Evolutionary conservation across 2,329 filamentous ascomycete genomes (phyloP).

Genomic region (Colletotrichum nymphaeae): DNA sequence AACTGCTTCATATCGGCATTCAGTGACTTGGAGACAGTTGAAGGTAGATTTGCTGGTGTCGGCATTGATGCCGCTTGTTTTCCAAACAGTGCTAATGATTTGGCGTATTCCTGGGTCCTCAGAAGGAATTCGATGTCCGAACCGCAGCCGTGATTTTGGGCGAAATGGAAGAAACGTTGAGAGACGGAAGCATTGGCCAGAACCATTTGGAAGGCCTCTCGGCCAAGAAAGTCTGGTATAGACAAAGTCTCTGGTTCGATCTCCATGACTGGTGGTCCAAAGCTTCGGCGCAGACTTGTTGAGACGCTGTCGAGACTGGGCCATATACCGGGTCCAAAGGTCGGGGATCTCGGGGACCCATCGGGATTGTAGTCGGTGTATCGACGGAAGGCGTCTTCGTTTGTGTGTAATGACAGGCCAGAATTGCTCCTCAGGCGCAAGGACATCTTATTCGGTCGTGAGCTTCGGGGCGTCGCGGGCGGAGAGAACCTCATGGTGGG

Average conservation of each 20-base stretch:
- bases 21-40: conserved; percentile 52
- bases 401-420: conserved; percentile 57
- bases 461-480: conserved; percentile 38
- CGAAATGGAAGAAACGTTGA: conserved; percentile 60
- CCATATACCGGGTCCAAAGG: conserved; percentile 34
- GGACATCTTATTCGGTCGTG: conserved; percentile 39
- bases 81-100: conserved; percentile 56
- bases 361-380: conserved; percentile 59
- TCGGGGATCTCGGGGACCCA: conserved; percentile 46
- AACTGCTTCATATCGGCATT: conserved; percentile 59
- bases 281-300: conserved; percentile 30
- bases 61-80: conserved; percentile 52
- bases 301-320: conserved; percentile 38
- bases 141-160: conserved; percentile 56
- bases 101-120: conserved; percentile 60
- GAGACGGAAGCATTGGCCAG: conserved; percentile 60
- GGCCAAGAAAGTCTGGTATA: conserved; percentile 60
- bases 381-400: conserved; percentile 55
- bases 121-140: conserved; percentile 64
- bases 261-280: conserved; percentile 17
- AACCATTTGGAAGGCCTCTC: conserved; percentile 61
- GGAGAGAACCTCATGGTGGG: conserved; percentile 39
- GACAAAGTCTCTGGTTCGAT: conserved; percentile 36
- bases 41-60: conserved; percentile 55
- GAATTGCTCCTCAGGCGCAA: conserved; percentile 56